Evolutionary conservation across 306 rosid genomes (phyloP).

Genomic region (Ziziphus jujuba): DNA sequence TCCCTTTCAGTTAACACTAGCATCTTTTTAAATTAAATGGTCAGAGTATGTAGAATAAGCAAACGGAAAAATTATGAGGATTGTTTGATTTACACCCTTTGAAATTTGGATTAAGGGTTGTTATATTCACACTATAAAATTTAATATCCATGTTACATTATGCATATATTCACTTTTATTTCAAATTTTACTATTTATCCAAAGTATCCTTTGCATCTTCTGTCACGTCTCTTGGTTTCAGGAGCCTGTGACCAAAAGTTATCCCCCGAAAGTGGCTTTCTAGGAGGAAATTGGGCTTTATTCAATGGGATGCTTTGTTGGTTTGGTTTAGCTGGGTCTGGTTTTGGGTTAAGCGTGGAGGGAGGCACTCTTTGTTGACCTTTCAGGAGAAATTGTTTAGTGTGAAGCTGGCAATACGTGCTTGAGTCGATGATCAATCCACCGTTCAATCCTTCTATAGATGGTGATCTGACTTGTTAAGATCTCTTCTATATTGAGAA

Average conservation of each 20-base stretch:
- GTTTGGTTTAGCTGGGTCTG: background rate
- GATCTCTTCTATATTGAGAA: background rate
- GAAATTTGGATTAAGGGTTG: too few relatives aligned
- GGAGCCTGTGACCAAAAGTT: background rate
- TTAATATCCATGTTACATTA: too few relatives aligned
- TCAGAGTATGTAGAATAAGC: too few relatives aligned
- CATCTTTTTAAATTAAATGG: too few relatives aligned
- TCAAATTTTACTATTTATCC: constrained; percentile 1
- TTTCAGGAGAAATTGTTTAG: background rate
- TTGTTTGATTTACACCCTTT: too few relatives aligned
- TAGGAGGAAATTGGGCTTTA: constrained; percentile 14
- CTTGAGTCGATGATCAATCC: background rate
- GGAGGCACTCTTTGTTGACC: background rate
- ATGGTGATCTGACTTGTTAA: background rate
- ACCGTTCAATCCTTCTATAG: background rate
- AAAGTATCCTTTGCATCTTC: constrained; percentile 13
- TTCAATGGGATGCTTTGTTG: constrained; percentile 8
- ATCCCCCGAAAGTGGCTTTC: constrained; percentile 3
- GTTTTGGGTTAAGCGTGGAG: background rate
- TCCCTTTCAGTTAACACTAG: too few relatives aligned
- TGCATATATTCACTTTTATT: too few relatives aligned
- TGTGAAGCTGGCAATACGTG: background rate
- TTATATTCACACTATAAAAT: too few relatives aligned
- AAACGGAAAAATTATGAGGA: too few relatives aligned
- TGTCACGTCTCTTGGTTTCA: constrained; percentile 11